phyloP scores from a whole-genome alignment of 2,329 filamentous ascomycete genomes.

The Sporothrix phasma region DNA sequence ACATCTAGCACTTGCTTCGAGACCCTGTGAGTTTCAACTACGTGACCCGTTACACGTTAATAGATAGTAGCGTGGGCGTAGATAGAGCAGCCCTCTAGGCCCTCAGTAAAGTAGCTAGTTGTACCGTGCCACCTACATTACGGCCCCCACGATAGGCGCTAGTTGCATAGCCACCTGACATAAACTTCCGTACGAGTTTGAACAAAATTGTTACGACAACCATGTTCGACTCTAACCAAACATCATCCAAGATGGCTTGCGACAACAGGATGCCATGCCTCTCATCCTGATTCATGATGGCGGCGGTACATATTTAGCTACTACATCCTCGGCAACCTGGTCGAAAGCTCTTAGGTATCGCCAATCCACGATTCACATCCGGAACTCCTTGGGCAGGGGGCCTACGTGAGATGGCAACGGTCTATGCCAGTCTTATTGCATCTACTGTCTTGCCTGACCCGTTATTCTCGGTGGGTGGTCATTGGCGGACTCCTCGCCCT shows the following conservation, averaged over 20 bases:
- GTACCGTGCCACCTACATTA: no score
- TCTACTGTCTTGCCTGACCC: conserved; percentile 27
- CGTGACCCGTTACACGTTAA: no score
- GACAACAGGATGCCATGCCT: conserved; percentile 28
- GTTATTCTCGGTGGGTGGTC: conserved; percentile 49
- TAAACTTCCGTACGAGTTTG: background rate
- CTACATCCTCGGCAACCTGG: conserved; percentile 41
- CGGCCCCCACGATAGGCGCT: no score
- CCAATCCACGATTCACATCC: conserved; percentile 43
- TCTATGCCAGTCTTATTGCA: conserved; percentile 40
- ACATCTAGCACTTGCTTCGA: no score
- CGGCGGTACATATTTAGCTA: conserved; percentile 51
- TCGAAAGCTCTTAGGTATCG: conserved; percentile 43
- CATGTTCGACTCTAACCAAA: conserved; percentile 21
- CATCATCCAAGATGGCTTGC: conserved; percentile 18
- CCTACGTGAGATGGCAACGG: conserved; percentile 42
- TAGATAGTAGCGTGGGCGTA: no score
- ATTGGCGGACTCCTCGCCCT: conserved; percentile 41
- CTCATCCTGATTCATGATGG: conserved; percentile 51
- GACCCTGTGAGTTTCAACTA: no score
- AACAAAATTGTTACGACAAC: background rate
- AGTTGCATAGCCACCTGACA: no score
- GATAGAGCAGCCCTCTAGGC: no score
- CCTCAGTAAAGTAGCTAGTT: no score
- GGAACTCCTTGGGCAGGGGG: conserved; percentile 40